Evolutionary conservation across 495 filamentous ascomycete genomes (phyloP).

Genomic region (Cercophora scortea): DNA sequence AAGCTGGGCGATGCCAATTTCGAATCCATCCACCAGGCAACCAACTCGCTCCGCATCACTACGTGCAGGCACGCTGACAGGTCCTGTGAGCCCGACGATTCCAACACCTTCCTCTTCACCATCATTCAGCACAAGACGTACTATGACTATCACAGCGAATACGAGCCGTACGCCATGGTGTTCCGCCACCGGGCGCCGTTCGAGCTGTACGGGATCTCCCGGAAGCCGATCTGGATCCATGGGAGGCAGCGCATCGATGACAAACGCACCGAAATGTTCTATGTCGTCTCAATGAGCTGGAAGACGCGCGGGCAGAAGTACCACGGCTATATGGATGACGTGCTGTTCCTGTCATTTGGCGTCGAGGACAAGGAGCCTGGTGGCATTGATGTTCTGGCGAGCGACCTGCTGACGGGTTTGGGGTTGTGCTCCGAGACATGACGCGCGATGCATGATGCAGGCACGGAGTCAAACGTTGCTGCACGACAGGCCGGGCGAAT

Average conservation of each 20-base stretch:
- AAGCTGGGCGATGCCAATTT: slow-evolving; percentile 6
- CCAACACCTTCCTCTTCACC: slow-evolving; percentile 43
- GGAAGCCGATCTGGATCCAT: slow-evolving; percentile 43
- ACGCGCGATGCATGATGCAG: not conserved
- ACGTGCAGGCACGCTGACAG: slow-evolving; percentile 41
- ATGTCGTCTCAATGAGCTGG: slow-evolving; percentile 47
- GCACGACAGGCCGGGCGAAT: no score
- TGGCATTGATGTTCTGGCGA: slow-evolving; percentile 38
- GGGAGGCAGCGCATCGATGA: slow-evolving; percentile 24
- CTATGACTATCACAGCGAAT: slow-evolving; percentile 35
- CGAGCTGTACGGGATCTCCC: slow-evolving; percentile 39
- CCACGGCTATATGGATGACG: slow-evolving; percentile 44
- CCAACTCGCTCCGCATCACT: slow-evolving; percentile 46
- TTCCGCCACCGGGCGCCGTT: slow-evolving; percentile 39
- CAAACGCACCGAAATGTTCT: slow-evolving; percentile 39
- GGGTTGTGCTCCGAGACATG: slow-evolving; percentile 20
- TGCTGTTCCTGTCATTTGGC: slow-evolving; percentile 41
- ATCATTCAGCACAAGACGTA: slow-evolving; percentile 47
- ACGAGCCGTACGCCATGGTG: slow-evolving; percentile 48
- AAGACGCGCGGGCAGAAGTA: slow-evolving; percentile 33
- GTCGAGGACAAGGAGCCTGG: slow-evolving; percentile 37
- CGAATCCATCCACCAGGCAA: slow-evolving; percentile 48
- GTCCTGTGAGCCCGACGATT: slow-evolving; percentile 25
- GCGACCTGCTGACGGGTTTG: slow-evolving; percentile 36
- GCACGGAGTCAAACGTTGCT: no score